Percentiles rank a stretch among this genome's conserved stretches.
Conservation (phyloP, 176 grass and related monocot genomes). For the Thalia dealbata region DNA sequence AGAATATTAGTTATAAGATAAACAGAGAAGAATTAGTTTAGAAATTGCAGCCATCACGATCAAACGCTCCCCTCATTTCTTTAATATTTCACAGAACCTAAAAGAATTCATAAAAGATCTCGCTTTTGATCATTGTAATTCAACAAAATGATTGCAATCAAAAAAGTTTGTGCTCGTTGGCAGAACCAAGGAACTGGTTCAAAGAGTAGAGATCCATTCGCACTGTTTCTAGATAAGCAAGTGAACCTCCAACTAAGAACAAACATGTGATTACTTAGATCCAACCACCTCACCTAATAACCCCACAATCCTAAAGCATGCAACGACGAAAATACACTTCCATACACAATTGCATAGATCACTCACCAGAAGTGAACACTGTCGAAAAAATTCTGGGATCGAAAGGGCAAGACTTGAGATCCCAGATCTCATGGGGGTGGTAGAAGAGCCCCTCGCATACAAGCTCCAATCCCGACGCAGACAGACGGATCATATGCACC, state of each 20-base stretch:
- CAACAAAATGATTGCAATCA: background rate
- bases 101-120: too few relatives aligned
- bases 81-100: too few relatives aligned
- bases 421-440: slow-evolving; percentile 98
- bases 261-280: background rate
- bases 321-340: background rate
- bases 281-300: background rate
- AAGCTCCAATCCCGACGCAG: slow-evolving; percentile 58
- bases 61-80: background rate
- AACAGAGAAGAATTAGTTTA: background rate
- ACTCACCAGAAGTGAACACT: slow-evolving; percentile 79
- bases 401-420: slow-evolving; percentile 94
- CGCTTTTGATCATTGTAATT: background rate
- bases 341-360: background rate
- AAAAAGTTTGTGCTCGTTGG: background rate
- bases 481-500: slow-evolving; percentile 94
- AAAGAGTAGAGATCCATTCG: background rate
- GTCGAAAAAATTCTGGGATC: slow-evolving; percentile 84
- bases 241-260: background rate
- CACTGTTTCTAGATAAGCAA: background rate
- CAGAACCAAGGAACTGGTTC: background rate
- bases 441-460: slow-evolving; percentile 91
- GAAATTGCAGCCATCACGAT: background rate
- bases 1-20: slow-evolving; percentile 17
- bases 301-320: background rate